phyloP scores from a whole-genome alignment of 2,329 filamentous ascomycete species.

The Talaromyces rugulosus region DNA sequence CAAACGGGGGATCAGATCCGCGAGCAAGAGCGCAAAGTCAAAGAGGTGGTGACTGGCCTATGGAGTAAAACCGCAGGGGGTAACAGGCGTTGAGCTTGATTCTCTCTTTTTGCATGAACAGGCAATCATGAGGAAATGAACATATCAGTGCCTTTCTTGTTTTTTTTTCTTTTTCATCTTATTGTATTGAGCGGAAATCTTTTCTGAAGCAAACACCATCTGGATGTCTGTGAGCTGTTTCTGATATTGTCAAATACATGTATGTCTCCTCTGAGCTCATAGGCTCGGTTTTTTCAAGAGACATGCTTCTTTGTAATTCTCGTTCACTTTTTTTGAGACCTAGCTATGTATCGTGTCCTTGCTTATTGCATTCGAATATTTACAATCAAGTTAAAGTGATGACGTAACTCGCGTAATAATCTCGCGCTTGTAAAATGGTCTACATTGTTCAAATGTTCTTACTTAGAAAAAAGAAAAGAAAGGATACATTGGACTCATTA shows the following conservation, averaged over 20 bases:
- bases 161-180: background rate
- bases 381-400: background rate
- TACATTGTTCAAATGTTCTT: background rate
- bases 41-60: slow-evolving; percentile 55
- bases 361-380: background rate
- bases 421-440: background rate
- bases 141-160: background rate
- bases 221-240: background rate
- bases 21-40: slow-evolving; percentile 56
- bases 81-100: slow-evolving; percentile 15
- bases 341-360: background rate
- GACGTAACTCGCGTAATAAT: background rate
- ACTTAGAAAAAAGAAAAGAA: background rate
- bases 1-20: slow-evolving; percentile 61
- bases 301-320: background rate
- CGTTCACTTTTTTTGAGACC: background rate
- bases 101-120: background rate
- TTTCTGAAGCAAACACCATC: background rate
- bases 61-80: slow-evolving; percentile 41
- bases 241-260: background rate
- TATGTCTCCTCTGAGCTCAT: background rate
- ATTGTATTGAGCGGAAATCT: background rate
- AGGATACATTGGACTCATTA: background rate
- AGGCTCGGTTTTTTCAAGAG: background rate
- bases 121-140: background rate